Evolutionary conservation across 2,329 filamentous ascomycete species (phyloP).

Genomic region (Nannizziopsis arthrosporioides): DNA sequence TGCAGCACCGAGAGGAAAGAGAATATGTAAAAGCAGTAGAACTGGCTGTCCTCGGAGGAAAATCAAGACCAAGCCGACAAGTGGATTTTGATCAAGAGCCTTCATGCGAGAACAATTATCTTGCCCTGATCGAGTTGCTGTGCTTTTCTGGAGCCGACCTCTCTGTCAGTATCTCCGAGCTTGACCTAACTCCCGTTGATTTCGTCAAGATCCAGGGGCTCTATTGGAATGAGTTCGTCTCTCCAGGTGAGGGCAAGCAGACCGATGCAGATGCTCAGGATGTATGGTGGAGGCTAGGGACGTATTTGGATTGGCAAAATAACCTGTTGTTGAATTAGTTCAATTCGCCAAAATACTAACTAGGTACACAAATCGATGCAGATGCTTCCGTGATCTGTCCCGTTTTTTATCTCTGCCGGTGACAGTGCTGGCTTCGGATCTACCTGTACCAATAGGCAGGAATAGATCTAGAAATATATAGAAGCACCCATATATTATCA

Average conservation of each 20-base stretch:
- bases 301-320: not conserved
- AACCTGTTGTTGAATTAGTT: not conserved
- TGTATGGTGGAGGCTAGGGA: not conserved
- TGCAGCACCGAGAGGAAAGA: not conserved
- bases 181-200: not conserved
- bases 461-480: too few species aligned
- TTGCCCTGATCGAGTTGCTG: slow-evolving; percentile 1
- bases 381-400: too few species aligned
- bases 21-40: not conserved
- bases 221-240: not conserved
- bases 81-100: not conserved
- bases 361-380: too few species aligned
- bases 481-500: too few species aligned
- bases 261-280: not conserved
- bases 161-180: not conserved
- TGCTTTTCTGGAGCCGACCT: not conserved
- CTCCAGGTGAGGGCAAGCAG: not conserved
- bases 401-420: too few species aligned
- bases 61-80: not conserved
- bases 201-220: not conserved
- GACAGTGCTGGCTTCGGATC: too few species aligned
- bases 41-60: not conserved
- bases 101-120: not conserved
- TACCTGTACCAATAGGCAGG: too few species aligned
- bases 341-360: too few species aligned